Evolutionary conservation across 2,329 filamentous ascomycete species (phyloP).

Genomic region (Harringtonia aguacate): DNA sequence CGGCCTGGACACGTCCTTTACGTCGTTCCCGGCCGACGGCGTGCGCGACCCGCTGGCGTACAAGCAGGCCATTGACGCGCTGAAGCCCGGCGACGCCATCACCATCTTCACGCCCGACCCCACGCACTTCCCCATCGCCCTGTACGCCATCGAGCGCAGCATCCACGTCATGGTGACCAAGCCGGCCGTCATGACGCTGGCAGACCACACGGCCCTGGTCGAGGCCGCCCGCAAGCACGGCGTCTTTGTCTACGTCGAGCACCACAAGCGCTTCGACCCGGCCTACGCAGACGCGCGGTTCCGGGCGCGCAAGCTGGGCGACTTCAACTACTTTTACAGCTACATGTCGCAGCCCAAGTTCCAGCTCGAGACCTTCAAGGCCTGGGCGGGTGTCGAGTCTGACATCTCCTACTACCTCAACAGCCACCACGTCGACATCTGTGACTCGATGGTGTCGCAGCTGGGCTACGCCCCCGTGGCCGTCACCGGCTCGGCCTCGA

Average conservation of each 20-base stretch:
- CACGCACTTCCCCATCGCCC: constrained; percentile 83
- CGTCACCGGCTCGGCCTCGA: constrained; percentile 68
- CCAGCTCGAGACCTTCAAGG: constrained; percentile 88
- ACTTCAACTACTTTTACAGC: constrained; percentile 97
- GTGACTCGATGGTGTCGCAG: constrained; percentile 76
- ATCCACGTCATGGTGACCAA: constrained; percentile 93
- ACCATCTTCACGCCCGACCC: constrained; percentile 94
- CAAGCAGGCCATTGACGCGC: constrained; percentile 76
- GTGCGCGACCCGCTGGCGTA: constrained; percentile 68
- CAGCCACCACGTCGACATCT: constrained; percentile 87
- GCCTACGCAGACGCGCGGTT: constrained; percentile 81
- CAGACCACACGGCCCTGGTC: constrained; percentile 68
- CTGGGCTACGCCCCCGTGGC: constrained; percentile 64
- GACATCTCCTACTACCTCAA: constrained; percentile 97
- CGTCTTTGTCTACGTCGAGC: constrained; percentile 88
- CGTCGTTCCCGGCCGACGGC: constrained; percentile 70
- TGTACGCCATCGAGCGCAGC: constrained; percentile 80
- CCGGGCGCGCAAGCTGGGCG: constrained; percentile 65
- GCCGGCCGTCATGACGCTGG: constrained; percentile 76
- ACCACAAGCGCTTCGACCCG: constrained; percentile 94
- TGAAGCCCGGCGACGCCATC: constrained; percentile 75
- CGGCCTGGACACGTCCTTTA: constrained; percentile 74
- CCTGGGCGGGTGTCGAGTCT: constrained; percentile 83
- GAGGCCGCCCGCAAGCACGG: constrained; percentile 59
- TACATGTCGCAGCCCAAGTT: constrained; percentile 94